A percentile compares a stretch with the other conserved stretches of the same genome.
phyloP scores from a whole-genome alignment of 148 eudicot species.

The Vaccinium corymbosum region DNA sequence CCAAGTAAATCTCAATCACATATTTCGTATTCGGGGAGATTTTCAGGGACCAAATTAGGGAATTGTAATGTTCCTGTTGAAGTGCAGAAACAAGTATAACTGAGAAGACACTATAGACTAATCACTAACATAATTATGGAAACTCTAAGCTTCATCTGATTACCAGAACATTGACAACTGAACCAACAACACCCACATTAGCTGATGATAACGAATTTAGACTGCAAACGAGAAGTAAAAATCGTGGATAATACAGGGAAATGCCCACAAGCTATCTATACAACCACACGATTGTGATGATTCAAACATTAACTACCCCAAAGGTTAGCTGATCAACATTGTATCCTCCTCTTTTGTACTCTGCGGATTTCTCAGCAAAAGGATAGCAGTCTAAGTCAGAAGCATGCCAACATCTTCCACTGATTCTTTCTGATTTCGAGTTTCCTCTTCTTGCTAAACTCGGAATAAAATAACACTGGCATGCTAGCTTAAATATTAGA shows the following conservation, averaged over 20 bases:
- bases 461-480: conserved; percentile 29
- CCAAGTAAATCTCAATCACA: neutral
- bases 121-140: conserved; percentile 1
- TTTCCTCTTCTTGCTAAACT: neutral
- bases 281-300: conserved; percentile 48
- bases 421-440: conserved; percentile 17
- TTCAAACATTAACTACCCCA: conserved; percentile 31
- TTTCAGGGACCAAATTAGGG: neutral
- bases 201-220: conserved; percentile 45
- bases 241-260: neutral
- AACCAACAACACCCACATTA: conserved; percentile 50
- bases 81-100: neutral
- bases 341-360: conserved; percentile 18
- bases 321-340: conserved; percentile 47
- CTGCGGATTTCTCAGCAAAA: conserved; percentile 30
- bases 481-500: conserved; percentile 48
- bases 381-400: conserved; percentile 50
- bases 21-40: neutral
- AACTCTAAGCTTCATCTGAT: conserved; percentile 29
- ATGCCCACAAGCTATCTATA: conserved; percentile 56
- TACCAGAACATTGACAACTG: conserved; percentile 57
- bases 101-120: neutral
- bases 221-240: conserved; percentile 27
- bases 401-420: conserved; percentile 36
- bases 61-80: neutral